Evolutionary conservation across 2,329 filamentous ascomycete species (phyloP).

Genomic region (Scedosporium minutisporum): DNA sequence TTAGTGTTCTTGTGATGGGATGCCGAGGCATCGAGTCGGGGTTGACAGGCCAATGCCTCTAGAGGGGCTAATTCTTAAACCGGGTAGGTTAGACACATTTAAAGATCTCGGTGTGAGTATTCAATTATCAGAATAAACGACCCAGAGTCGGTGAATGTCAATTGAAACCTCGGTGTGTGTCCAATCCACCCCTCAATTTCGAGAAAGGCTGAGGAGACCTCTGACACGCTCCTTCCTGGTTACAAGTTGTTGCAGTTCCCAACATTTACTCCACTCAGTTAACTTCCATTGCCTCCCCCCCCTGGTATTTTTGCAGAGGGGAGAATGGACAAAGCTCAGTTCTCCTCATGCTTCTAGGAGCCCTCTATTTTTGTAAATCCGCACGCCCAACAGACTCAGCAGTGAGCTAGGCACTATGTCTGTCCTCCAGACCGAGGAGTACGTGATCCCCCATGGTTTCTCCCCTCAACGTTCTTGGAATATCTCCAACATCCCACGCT

Average conservation of each 20-base stretch:
- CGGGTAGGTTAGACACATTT: not conserved
- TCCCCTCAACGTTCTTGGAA: not conserved
- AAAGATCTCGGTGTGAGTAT: not conserved
- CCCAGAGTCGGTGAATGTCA: not conserved
- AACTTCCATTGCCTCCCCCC: not conserved
- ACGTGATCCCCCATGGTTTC: slow-evolving; percentile 9
- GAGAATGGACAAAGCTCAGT: not conserved
- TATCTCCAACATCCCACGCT: not conserved
- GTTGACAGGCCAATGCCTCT: not conserved
- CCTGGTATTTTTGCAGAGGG: not conserved
- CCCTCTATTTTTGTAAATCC: not conserved
- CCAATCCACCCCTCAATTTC: not conserved
- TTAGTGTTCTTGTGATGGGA: not conserved
- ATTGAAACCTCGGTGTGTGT: not conserved
- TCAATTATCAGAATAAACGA: not conserved
- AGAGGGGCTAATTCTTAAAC: not conserved
- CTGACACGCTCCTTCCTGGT: not conserved
- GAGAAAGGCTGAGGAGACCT: not conserved
- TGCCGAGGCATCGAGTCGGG: not conserved
- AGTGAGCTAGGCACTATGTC: slow-evolving; percentile 22
- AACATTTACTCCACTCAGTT: not conserved
- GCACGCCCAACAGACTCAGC: slow-evolving; percentile 12
- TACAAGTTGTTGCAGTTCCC: not conserved
- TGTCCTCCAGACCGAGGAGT: slow-evolving; percentile 35
- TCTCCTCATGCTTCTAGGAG: not conserved